These are phyloP conservation scores for Posidonia oceanica DNA, from an alignment of 116 monocot species.

Conservation along the genomic window DNA sequence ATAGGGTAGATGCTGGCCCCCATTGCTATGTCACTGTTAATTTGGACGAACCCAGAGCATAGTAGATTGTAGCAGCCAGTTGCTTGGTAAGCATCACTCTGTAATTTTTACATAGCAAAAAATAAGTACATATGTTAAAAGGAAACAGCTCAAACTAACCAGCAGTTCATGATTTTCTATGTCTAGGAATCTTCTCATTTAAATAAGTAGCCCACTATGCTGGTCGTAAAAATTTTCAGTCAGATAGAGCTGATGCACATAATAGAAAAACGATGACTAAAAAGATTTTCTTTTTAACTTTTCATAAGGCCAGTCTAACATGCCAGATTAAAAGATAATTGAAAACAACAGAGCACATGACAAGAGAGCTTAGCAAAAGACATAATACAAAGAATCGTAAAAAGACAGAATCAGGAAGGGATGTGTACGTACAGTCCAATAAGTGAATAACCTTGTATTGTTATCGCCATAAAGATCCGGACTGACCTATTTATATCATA, in stretches of 20 bases:
- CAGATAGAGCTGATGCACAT: neutral
- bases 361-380: neutral
- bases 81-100: conserved; percentile 34
- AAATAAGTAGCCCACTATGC: neutral
- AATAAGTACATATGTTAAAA: neutral
- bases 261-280: neutral
- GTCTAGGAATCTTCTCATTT: neutral
- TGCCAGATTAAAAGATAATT: neutral
- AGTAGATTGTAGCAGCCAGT: conserved; percentile 36
- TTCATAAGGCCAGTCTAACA: neutral
- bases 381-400: neutral
- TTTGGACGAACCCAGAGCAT: conserved; percentile 32
- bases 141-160: neutral
- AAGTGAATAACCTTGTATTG: conserved; percentile 75
- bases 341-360: neutral
- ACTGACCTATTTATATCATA: conserved; percentile 39
- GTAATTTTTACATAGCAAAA: neutral
- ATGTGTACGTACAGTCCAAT: conserved; percentile 64
- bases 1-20: conserved; percentile 79
- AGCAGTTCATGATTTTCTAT: neutral
- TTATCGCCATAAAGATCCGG: conserved; percentile 80
- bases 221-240: neutral
- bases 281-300: neutral
- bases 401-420: neutral
- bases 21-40: conserved; percentile 75